Percentiles rank a stretch among this genome's conserved stretches.
Evolutionary conservation across 192 early-diverging fungal species (phyloP).

Genomic region (Entomortierella parvispora): DNA sequence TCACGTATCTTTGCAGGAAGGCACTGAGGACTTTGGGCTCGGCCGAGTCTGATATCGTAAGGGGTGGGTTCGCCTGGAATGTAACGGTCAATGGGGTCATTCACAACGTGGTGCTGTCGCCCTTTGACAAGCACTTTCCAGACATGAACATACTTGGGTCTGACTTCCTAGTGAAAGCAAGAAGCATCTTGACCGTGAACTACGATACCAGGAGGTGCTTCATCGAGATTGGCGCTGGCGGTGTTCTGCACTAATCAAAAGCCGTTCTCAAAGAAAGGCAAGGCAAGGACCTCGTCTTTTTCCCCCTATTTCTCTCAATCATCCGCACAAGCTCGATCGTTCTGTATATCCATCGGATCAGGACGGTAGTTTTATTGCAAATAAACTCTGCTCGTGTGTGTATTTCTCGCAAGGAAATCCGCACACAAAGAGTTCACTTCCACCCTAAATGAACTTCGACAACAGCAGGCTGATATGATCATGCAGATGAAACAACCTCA

Average conservation of each 20-base stretch:
- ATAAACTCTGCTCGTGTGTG: too few relatives aligned
- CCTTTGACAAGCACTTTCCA: constrained; percentile 8
- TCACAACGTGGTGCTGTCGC: constrained; percentile 5
- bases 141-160: constrained; percentile 6
- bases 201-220: constrained; percentile 4
- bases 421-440: too few relatives aligned
- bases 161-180: constrained; percentile 10
- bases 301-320: too few relatives aligned
- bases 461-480: too few relatives aligned
- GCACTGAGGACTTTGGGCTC: constrained; percentile 1
- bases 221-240: constrained; percentile 5
- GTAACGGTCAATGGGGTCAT: constrained; percentile 3
- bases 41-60: constrained; percentile 6
- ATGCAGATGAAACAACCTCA: too few relatives aligned
- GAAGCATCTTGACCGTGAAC: constrained; percentile 5
- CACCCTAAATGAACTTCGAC: too few relatives aligned
- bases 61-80: constrained; percentile 1
- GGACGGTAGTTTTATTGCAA: too few relatives aligned
- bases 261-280: not conserved
- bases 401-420: too few relatives aligned
- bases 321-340: constrained; percentile 5
- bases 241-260: not conserved
- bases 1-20: constrained; percentile 12
- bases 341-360: not conserved
- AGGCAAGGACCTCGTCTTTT: too few relatives aligned